Evolutionary conservation across 805 yeast genomes (phyloP), one percentile per base, ranked within the genome.

Genomic region (Allodekkera sacchari): DNA sequence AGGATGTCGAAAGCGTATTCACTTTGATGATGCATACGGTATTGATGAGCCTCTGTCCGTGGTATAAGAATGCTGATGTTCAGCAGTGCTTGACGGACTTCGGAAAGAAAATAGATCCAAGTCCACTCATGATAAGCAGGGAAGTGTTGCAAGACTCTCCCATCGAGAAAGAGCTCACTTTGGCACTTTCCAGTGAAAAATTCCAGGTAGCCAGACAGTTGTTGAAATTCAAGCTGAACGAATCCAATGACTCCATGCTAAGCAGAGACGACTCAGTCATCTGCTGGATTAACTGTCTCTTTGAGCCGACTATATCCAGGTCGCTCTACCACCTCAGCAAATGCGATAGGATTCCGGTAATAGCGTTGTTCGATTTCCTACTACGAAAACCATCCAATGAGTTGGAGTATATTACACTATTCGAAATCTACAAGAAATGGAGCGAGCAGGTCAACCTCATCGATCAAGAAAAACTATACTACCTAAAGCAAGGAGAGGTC

Each of bases 401-500:
- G 25, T 32, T 36, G 6, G 58, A 55, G 33, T 52, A 43, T 30
- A 35, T 41, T 23, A 39, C 49, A 7, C 31, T 43, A 12, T 31
- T 51, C 10, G 52, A 45, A 22, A 35, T 52, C 7, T 53, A 52
- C 34, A 36, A 30, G 19, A 35, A 35, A 11, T 42, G 46, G 43
- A 32, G 35, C 1, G 13, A 21, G 3, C 45, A 42, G 11, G 25
- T 52, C 5, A 39, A 37, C 21, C 18, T 39, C 11, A 33, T 49
- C 12, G 60, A 55, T 35, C 56, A 52, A 28, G 55, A 50, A 23
- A 52, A 50, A 29, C 28, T 46, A 11, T 44, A 41, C 22, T 42
- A 39, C 25, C 28, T 47, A 21, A 42, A 44, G 28, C 51, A 51
- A 30, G 26, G 42, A 6, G 33, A 31, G 25, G 21, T 30, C 5